phyloP scores from a whole-genome alignment of 2,329 filamentous ascomycete genomes.

The Lanzia echinophila region DNA sequence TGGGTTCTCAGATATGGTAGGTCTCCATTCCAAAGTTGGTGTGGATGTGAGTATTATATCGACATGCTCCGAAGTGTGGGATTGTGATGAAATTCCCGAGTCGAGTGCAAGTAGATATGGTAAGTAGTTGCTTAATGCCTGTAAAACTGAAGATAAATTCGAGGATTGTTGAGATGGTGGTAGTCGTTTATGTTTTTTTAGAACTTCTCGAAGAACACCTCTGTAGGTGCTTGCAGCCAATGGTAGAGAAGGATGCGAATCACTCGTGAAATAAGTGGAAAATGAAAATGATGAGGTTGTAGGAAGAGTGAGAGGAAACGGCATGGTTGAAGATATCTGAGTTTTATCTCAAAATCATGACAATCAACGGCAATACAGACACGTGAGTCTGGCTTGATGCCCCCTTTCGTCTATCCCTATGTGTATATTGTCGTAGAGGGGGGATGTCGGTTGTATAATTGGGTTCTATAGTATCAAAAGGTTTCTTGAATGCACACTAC shows the following conservation, averaged over 20 bases:
- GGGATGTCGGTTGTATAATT: too few relatives aligned
- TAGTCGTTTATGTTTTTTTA: conserved; percentile 90
- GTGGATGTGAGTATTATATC: conserved; percentile 55
- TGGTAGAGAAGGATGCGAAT: conserved; percentile 83
- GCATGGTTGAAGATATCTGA: conserved; percentile 51
- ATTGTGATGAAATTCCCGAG: conserved; percentile 55
- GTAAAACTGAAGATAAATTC: conserved; percentile 63
- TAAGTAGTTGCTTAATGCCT: conserved; percentile 68
- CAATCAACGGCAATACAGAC: neutral
- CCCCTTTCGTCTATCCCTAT: neutral
- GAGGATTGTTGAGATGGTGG: conserved; percentile 61
- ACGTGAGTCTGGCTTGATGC: neutral
- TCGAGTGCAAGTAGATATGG: conserved; percentile 78
- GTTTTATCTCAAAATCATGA: neutral
- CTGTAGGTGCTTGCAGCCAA: conserved; percentile 76
- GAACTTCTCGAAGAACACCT: conserved; percentile 70
- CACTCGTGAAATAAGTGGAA: conserved; percentile 66
- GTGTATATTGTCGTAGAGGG: too few relatives aligned
- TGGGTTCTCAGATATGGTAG: conserved; percentile 62
- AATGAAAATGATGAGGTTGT: conserved; percentile 87
- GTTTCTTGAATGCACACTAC: too few relatives aligned
- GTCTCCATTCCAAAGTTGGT: conserved; percentile 74
- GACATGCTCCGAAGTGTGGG: conserved; percentile 52
- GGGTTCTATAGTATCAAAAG: too few relatives aligned
- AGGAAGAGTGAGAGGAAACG: conserved; percentile 79